Percentiles rank a stretch among this genome's conserved stretches.
phyloP scores from a whole-genome alignment of 495 filamentous ascomycete genomes.

The Podospora fimiseda region DNA sequence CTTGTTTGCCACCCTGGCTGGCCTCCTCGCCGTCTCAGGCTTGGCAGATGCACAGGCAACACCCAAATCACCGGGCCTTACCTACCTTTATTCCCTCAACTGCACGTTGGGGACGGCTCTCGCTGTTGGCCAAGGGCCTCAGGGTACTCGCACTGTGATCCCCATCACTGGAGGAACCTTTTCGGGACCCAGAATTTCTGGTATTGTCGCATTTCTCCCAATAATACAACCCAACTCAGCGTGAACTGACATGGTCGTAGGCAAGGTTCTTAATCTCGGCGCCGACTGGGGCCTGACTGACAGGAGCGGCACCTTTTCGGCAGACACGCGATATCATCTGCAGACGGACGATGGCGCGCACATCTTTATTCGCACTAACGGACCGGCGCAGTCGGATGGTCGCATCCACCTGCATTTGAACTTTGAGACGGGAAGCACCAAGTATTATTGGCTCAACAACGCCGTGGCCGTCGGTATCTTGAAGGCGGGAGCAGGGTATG shows the following conservation, averaged over 20 bases:
- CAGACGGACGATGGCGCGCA: slow-evolving; percentile 26
- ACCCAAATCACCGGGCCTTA: slow-evolving; percentile 17
- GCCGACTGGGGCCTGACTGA: slow-evolving; percentile 27
- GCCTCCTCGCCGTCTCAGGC: background rate
- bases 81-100: slow-evolving; percentile 24
- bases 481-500: slow-evolving; percentile 4
- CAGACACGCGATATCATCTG: slow-evolving; percentile 27
- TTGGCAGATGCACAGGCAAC: background rate
- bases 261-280: slow-evolving; percentile 25
- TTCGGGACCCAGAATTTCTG: slow-evolving; percentile 14
- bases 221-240: too few species aligned
- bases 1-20: background rate
- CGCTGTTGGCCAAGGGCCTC: slow-evolving; percentile 14
- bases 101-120: slow-evolving; percentile 17
- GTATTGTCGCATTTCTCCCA: background rate
- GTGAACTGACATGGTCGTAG: slow-evolving; percentile 4
- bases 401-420: slow-evolving; percentile 17
- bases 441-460: slow-evolving; percentile 27
- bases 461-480: slow-evolving; percentile 22
- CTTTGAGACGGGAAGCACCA: slow-evolving; percentile 23
- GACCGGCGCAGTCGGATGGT: slow-evolving; percentile 23
- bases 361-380: slow-evolving; percentile 25
- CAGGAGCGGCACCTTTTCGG: slow-evolving; percentile 16
- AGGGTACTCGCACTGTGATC: slow-evolving; percentile 18
- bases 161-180: slow-evolving; percentile 24